Base-by-base conservation (phyloP, 2,329 filamentous ascomycete genomes). In the Dichotomopilus funicola region DNA sequence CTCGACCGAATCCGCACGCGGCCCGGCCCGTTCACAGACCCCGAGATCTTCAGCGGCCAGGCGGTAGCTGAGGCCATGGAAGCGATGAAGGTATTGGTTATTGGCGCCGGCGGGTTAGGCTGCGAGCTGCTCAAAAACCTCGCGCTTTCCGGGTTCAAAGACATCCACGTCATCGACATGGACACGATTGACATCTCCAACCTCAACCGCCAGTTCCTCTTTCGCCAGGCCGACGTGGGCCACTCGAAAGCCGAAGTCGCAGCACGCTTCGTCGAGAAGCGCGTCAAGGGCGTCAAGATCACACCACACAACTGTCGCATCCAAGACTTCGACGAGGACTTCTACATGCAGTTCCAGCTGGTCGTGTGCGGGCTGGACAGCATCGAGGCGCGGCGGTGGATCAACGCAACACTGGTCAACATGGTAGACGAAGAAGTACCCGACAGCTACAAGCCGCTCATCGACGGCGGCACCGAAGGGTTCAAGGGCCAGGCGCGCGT, bases 161-260 rank as follows among this genome's bases (percentile, higher is more conserved):
- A 96, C 66, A 96, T 99, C 63, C 91, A 99, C 75, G 94, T 99
- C 57, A 97, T 99, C 65, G 94, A 99, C 73, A 99, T 99, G 94
- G 91, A 99, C 72, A 99, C 92, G 1, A 99, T 99, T 71, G 94
- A 99, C 68, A 92, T 99, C 58, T 96, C 91, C 50, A 99, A 99
- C 70, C 80, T 99, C 27, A 99, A 99, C 72, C 87, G 94, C 43
- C 94, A 99, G 67, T 99, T 99, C 68, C 83, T 99, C 57, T 99
- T 99, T 73, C 89, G 94, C 27, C 82, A 91, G 64, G 78, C 84
- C 58, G 94, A 99, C 70, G 92, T 99, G 34, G 94, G 95, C 40
- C 92, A 90, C 66, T 89, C 81, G 63, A 99, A 99, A 73, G 94
- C 95, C 49, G 89, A 94, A 67, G 89, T 96, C 44, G 94, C 94